Percentiles rank a stretch among this genome's conserved stretches.
Conservation (phyloP, 2,329 filamentous ascomycete species). For the Fusarium algeriense region DNA sequence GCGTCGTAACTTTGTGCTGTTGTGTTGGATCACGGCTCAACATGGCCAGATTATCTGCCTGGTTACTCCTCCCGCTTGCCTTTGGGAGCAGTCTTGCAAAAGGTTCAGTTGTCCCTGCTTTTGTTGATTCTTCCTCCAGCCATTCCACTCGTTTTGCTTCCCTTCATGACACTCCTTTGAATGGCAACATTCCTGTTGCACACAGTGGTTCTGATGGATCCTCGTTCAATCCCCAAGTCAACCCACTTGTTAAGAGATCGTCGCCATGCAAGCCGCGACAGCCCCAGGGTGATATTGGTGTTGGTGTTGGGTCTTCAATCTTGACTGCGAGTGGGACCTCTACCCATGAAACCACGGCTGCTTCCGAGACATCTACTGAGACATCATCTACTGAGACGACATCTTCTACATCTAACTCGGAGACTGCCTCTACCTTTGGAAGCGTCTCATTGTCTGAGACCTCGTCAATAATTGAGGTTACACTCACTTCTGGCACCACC, state of each 20-base stretch:
- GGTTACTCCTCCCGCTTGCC: conserved; percentile 30
- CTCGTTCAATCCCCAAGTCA: neutral
- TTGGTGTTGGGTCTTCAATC: neutral
- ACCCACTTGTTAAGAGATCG: conserved; percentile 5
- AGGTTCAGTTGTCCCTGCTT: conserved; percentile 34
- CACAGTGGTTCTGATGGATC: neutral
- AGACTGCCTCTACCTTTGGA: neutral
- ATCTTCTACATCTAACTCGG: neutral
- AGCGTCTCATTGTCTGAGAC: neutral
- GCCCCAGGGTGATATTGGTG: neutral
- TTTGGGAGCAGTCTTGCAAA: conserved; percentile 34
- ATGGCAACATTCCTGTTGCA: neutral
- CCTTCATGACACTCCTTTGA: conserved; percentile 30
- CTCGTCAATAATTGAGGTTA: neutral
- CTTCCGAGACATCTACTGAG: neutral
- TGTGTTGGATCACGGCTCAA: conserved; percentile 29
- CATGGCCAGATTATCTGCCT: conserved; percentile 32
- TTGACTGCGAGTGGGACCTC: neutral
- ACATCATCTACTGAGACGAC: neutral
- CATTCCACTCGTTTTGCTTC: conserved; percentile 28
- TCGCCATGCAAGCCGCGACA: conserved; percentile 13
- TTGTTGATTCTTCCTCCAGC: conserved; percentile 36
- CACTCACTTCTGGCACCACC: neutral
- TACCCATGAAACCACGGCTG: neutral
- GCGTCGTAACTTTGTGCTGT: conserved; percentile 7